These are phyloP conservation scores for Fusarium pseudonygamai DNA, from an alignment of 2,329 filamentous ascomycete species.

Conservation along the genomic window DNA sequence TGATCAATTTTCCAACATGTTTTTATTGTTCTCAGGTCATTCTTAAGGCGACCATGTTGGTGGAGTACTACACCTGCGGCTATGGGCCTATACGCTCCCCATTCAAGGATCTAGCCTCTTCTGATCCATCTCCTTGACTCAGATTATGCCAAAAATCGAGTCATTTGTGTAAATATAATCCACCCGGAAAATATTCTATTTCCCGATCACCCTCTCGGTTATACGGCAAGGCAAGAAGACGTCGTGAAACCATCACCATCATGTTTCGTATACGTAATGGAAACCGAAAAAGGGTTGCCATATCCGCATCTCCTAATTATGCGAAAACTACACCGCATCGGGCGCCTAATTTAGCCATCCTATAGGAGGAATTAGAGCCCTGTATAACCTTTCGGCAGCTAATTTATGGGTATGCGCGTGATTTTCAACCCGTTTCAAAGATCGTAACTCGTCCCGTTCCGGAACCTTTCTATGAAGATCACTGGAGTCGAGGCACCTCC, in stretches of 20 bases:
- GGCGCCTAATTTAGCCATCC: not conserved
- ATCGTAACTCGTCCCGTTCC: not conserved
- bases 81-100: too few relatives aligned
- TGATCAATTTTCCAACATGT: not conserved
- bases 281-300: not conserved
- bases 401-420: not conserved
- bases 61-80: not conserved
- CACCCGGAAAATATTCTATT: not conserved
- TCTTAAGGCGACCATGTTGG: not conserved
- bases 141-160: not conserved
- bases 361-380: not conserved
- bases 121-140: not conserved
- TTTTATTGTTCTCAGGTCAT: not conserved
- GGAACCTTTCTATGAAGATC: not conserved
- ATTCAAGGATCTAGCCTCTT: too few relatives aligned
- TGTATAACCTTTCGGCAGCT: not conserved
- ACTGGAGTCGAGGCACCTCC: not conserved
- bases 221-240: not conserved
- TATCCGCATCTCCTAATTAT: not conserved
- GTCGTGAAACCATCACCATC: not conserved
- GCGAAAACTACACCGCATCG: not conserved
- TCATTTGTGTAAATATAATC: not conserved
- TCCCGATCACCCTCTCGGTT: not conserved
- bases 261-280: not conserved
- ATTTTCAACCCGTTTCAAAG: not conserved